Evolutionary conservation across 495 filamentous ascomycete genomes (phyloP).

Genomic region (Cudoniella acicularis): DNA sequence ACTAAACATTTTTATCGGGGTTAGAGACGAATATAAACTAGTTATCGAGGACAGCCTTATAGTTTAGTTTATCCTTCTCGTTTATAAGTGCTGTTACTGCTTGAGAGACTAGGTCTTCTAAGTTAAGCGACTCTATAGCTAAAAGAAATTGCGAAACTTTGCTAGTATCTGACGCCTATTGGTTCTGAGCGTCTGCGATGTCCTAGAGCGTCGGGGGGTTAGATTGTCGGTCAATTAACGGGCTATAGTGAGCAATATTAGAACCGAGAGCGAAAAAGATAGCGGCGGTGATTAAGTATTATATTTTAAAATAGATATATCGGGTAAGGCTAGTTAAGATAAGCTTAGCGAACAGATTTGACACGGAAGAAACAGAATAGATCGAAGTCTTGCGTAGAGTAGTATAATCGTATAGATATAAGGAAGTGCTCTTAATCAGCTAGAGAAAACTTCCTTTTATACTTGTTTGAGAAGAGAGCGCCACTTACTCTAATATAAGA

Average conservation of each 20-base stretch:
- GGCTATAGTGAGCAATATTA: not conserved
- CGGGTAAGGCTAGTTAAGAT: not conserved
- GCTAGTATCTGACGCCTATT: not conserved
- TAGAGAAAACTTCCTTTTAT: not conserved
- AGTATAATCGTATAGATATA: not conserved
- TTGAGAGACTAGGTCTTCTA: not conserved
- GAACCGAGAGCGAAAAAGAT: not conserved
- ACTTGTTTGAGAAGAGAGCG: not conserved
- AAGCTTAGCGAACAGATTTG: not conserved
- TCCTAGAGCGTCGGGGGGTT: not conserved
- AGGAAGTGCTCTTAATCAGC: not conserved
- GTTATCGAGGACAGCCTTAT: not conserved
- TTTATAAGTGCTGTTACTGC: not conserved
- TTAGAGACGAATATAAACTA: not conserved
- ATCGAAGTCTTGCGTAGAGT: not conserved
- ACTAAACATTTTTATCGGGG: not conserved
- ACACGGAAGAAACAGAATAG: not conserved
- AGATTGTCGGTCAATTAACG: not conserved
- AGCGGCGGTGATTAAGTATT: not conserved
- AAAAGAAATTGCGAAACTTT: not conserved
- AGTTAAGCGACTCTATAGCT: not conserved
- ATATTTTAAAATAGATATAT: not conserved
- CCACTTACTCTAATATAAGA: not conserved
- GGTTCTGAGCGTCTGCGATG: not conserved
- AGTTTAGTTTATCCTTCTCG: not conserved